A percentile compares a stretch with the other conserved stretches of the same genome.
phyloP scores from a whole-genome alignment of 257 asterid genomes.

The Solanum gracilifrons region DNA sequence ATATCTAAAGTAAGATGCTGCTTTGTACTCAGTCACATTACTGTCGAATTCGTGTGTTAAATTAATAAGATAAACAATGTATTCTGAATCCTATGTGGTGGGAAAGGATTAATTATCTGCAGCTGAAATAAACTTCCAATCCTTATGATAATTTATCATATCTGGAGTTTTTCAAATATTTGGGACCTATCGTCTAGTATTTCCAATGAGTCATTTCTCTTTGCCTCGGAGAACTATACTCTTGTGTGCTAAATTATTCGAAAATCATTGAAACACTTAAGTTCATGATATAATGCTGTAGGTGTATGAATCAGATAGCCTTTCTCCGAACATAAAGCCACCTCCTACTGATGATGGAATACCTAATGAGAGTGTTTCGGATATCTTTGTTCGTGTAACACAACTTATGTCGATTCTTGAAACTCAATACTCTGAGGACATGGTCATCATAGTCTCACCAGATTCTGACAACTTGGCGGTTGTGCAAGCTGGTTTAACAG shows the following conservation, averaged over 20 bases:
- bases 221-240: neutral
- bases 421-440: constrained; percentile 67
- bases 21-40: neutral
- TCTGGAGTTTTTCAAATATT: too few species aligned
- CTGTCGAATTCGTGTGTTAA: neutral
- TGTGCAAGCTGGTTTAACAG: constrained; percentile 72
- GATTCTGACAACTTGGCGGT: constrained; percentile 80
- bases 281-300: constrained; percentile 6
- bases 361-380: constrained; percentile 87
- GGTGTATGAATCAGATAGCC: constrained; percentile 72
- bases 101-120: neutral
- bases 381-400: constrained; percentile 83
- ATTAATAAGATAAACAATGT: neutral
- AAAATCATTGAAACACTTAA: neutral
- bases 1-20: constrained; percentile 45
- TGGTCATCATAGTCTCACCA: constrained; percentile 73
- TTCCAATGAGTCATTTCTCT: neutral
- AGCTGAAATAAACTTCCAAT: neutral
- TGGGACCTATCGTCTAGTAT: too few species aligned
- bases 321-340: constrained; percentile 64
- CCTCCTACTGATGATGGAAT: constrained; percentile 82
- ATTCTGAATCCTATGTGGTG: neutral
- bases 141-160: neutral
- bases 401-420: constrained; percentile 23
- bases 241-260: neutral